A percentile compares a stretch with the other conserved stretches of the same genome.
Evolutionary conservation across 1,139 yeast genomes (phyloP).

Genomic region (Meyerozyma elateridarum): DNA sequence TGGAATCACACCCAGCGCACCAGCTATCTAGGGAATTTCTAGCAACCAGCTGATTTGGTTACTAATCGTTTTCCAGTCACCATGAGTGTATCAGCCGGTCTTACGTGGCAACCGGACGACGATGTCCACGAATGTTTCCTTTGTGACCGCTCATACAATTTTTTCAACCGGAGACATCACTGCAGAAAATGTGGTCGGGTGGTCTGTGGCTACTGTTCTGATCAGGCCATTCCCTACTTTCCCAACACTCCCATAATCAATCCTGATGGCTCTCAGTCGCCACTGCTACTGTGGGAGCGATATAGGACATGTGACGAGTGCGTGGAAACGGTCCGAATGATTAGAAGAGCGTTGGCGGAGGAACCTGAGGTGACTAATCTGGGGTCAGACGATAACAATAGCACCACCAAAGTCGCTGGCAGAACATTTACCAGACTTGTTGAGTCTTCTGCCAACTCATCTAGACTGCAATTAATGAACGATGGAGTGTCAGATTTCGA

Average conservation of each 20-base stretch:
- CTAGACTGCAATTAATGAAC: slow-evolving; percentile 12
- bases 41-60: too few relatives aligned
- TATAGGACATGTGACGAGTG: slow-evolving; percentile 72
- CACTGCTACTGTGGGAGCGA: slow-evolving; percentile 27
- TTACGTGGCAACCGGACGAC: slow-evolving; percentile 78
- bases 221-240: slow-evolving; percentile 38
- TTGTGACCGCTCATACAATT: slow-evolving; percentile 54
- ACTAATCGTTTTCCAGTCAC: too few relatives aligned
- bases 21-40: too few relatives aligned
- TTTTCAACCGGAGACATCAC: slow-evolving; percentile 82
- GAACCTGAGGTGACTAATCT: slow-evolving; percentile 4
- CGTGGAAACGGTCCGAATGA: slow-evolving; percentile 56
- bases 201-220: slow-evolving; percentile 66
- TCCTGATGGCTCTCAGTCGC: slow-evolving; percentile 21
- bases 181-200: slow-evolving; percentile 83
- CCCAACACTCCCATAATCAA: slow-evolving; percentile 34
- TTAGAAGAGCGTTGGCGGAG: slow-evolving; percentile 37
- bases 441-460: slow-evolving; percentile 28
- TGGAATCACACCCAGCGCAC: too few relatives aligned
- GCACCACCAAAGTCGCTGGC: slow-evolving; percentile 24
- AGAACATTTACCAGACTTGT: slow-evolving; percentile 16
- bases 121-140: slow-evolving; percentile 55
- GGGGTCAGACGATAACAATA: slow-evolving; percentile 9
- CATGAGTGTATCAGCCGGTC: slow-evolving; percentile 20
- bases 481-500: slow-evolving; percentile 28